Conservation (phyloP, 176 grass and related monocot genomes). For the Oryza nivara region DNA sequence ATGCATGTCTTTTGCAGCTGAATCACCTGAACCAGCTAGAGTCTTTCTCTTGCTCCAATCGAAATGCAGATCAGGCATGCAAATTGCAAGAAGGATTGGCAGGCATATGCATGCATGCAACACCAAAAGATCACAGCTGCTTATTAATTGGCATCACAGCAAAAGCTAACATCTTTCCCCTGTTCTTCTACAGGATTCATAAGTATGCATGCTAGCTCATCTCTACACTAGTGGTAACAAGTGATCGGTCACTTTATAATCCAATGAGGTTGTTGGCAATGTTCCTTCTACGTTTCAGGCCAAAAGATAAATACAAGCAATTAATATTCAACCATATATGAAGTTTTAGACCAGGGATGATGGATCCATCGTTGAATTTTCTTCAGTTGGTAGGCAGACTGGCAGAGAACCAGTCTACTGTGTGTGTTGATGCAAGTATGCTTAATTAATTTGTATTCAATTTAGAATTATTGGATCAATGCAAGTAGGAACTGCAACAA, state of each 20-base stretch:
- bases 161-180: background rate
- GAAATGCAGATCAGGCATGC: background rate
- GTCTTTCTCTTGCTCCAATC: background rate
- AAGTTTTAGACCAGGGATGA: background rate
- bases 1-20: background rate
- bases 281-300: background rate
- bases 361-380: background rate
- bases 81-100: background rate
- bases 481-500: background rate
- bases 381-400: background rate
- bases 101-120: background rate
- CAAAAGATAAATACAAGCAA: background rate
- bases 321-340: background rate
- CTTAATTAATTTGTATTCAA: background rate
- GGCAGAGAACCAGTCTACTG: background rate
- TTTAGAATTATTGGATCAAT: background rate
- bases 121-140: background rate
- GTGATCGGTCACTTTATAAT: background rate
- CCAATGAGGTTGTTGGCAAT: background rate
- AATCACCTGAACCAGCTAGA: background rate
- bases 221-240: background rate
- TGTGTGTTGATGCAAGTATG: background rate
- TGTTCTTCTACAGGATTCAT: background rate
- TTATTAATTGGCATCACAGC: background rate
- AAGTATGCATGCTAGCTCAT: background rate